Conservation (phyloP, 495 filamentous ascomycete genomes). For the Penicillium cosmopolitanum region DNA sequence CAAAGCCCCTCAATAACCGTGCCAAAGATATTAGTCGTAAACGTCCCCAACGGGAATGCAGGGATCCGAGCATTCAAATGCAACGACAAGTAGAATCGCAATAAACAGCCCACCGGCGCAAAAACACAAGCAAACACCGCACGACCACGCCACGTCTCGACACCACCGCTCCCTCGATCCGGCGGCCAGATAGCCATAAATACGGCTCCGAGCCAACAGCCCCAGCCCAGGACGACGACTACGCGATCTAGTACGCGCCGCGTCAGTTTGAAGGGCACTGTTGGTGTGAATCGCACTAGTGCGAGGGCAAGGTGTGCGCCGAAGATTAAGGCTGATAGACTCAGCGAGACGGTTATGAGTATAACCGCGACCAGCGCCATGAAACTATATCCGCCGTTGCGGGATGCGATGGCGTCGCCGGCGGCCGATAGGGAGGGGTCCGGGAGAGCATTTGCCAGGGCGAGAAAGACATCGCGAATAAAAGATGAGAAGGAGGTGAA, state of each 20-base stretch:
- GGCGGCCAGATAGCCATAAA: constrained; percentile 77
- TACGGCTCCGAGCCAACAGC: constrained; percentile 78
- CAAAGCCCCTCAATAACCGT: constrained; percentile 67
- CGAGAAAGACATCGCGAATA: constrained; percentile 82
- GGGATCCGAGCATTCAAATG: constrained; percentile 66
- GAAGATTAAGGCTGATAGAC: constrained; percentile 49
- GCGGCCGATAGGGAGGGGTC: constrained; percentile 41
- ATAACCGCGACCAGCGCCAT: constrained; percentile 75
- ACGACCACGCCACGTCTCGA: constrained; percentile 66
- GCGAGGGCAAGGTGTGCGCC: constrained; percentile 75
- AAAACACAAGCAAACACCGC: constrained; percentile 82
- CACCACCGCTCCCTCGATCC: constrained; percentile 44
- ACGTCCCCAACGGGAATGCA: constrained; percentile 87
- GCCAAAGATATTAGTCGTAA: constrained; percentile 79
- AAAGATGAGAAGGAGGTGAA: constrained; percentile 93
- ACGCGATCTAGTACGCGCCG: constrained; percentile 66
- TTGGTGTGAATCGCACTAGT: constrained; percentile 51
- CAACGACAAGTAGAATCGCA: constrained; percentile 69
- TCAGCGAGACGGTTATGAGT: constrained; percentile 68
- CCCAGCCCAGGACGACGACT: constrained; percentile 65
- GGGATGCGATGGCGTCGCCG: constrained; percentile 27
- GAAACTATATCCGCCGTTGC: constrained; percentile 83
- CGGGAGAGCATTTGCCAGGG: constrained; percentile 73
- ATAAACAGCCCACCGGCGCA: constrained; percentile 78
- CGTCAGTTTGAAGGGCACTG: constrained; percentile 58